Conservation (phyloP, 345 rosid genomes). For the Linum lewisii region DNA sequence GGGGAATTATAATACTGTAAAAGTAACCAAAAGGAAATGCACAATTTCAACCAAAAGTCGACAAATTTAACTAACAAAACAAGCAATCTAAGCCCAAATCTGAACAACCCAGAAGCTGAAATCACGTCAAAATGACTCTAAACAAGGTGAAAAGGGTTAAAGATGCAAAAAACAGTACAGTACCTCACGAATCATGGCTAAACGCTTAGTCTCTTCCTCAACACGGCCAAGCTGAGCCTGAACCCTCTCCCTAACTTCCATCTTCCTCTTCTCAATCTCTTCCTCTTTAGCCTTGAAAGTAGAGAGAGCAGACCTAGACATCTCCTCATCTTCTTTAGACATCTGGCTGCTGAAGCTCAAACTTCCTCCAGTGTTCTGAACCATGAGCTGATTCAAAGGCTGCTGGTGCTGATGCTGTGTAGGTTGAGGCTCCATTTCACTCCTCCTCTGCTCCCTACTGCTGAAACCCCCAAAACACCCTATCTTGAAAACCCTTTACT, state of each 20-base stretch:
- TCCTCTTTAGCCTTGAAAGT: constrained; percentile 1
- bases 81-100: background rate
- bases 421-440: background rate
- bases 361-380: background rate
- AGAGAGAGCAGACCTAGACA: constrained; percentile 3
- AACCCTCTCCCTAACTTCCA: background rate
- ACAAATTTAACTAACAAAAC: background rate
- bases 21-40: no score
- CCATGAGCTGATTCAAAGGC: background rate
- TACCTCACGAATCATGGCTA: constrained; percentile 4
- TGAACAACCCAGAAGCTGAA: background rate
- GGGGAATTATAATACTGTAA: no score
- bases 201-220: constrained; percentile 6
- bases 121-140: background rate
- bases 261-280: constrained; percentile 1
- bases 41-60: no score
- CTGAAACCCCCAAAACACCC: background rate
- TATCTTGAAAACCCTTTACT: background rate
- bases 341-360: constrained; percentile 7
- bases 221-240: constrained; percentile 6
- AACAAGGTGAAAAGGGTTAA: background rate
- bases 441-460: background rate
- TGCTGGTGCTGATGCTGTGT: background rate
- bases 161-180: background rate
- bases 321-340: constrained; percentile 5